phyloP scores from a whole-genome alignment of 306 rosid species.

The Carpinus viminea region DNA sequence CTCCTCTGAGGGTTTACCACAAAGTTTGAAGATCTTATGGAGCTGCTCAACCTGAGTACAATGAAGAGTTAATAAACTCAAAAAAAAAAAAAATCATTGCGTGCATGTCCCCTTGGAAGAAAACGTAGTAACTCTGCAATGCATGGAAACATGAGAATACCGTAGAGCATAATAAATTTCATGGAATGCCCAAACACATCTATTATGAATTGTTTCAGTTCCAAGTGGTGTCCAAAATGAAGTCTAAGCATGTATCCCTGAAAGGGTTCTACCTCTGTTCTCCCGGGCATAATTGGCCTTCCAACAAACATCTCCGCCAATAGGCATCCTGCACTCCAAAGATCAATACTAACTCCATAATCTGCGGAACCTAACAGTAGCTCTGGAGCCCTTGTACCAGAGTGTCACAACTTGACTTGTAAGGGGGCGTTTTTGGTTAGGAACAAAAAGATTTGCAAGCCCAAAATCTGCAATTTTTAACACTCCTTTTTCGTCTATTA shows the following conservation, averaged over 20 bases:
- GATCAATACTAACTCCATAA: conserved; percentile 76
- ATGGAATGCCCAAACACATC: neutral
- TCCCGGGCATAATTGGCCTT: conserved; percentile 70
- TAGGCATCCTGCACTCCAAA: conserved; percentile 88
- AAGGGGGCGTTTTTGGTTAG: conserved; percentile 44
- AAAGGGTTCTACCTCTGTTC: conserved; percentile 63
- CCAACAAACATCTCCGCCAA: conserved; percentile 71
- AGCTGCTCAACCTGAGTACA: conserved; percentile 72
- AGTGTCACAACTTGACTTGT: conserved; percentile 86
- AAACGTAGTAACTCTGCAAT: neutral
- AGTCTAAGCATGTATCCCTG: neutral
- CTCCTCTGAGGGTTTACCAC: conserved; percentile 74
- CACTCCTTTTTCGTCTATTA: conserved; percentile 61
- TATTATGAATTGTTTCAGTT: neutral
- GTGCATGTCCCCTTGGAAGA: neutral
- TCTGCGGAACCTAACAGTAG: conserved; percentile 77
- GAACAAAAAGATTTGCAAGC: conserved; percentile 52
- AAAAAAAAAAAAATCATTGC: neutral
- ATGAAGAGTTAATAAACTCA: neutral
- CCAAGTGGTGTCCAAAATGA: neutral
- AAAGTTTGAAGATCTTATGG: conserved; percentile 79
- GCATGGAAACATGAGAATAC: neutral
- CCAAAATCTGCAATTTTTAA: conserved; percentile 89
- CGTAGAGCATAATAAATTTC: neutral
- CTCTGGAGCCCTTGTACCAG: conserved; percentile 90